Base-by-base conservation (phyloP, 768 basidiomycete species). In the Lentinula sp. region DNA sequence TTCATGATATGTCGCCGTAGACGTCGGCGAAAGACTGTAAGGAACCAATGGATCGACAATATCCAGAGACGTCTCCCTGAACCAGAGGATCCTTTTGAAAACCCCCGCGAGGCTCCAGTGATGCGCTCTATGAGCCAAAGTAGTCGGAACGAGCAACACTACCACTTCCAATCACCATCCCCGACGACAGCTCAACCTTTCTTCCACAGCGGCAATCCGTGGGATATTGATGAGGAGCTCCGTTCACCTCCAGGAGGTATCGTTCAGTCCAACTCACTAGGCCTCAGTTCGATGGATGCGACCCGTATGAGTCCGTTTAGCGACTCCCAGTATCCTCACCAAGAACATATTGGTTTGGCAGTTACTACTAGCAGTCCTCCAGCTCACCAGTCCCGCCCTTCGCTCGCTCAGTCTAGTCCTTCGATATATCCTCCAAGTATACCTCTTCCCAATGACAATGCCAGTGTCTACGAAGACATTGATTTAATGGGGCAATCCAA, bases 341-440 rank as follows among this genome's bases (percentile, higher is more conserved):
- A 33, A 7, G 20, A 41, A 39, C 41, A 61, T 39, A 65, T 63
- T 42, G 69, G 66, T 32, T 61, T 69, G 10, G 61, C 64, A 23
- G 65, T 70, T 52, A 70, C 67, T 39, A 67, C 62, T 55, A 66
- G 65, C 39, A 69, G 70, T 53, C 66, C 71, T 51, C 60, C 61
- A 33, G 55, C 61, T 37, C 64, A 65, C 4, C 61, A 64, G 12
- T 65, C 64, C 1, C 63, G 68, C 53, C 69, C 68, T 3, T 79
- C 77, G 3, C 66, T 70, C 32, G 69, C 77, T 45, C 77, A 74
- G 50, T 81, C 81, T 18, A 80, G 77, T 50, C 81, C 82, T 51
- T 82, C 84, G 0, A 75, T 82, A 33, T 81, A 83, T 63, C 79
- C 82, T 8, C 70, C 77, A 1, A 78, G 74, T 60, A 66, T 83